Evolutionary conservation across 2,329 filamentous ascomycete species (phyloP), one percentile per base, ranked within the genome.

Genomic region (Thielaviopsis musarum): DNA sequence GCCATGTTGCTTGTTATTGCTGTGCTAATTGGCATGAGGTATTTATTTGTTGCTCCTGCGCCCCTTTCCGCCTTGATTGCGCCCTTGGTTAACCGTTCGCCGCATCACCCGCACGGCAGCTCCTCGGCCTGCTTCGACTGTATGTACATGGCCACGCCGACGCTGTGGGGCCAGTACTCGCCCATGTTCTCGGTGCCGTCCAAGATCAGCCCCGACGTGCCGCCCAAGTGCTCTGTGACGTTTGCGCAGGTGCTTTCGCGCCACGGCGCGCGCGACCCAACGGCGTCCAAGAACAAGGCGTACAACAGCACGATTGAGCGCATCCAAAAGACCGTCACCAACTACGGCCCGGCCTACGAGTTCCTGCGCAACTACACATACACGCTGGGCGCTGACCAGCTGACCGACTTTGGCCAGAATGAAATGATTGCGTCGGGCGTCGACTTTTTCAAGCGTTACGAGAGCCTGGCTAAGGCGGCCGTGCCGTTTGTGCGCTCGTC

Each of bases 241-340:
- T 91, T 95, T 70, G 91, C 79, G 1, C 86, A 91, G 66, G 74
- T 91, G 24, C 77, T 96, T 54, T 90, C 88, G 22, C 83, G 91
- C 2, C 91, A 96, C 68, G 91, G 90, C 54, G 87, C 88, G 45
- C 81, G 91, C 57, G 86, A 88, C 67, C 91, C 91, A 0, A 95
- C 90, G 0, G 66, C 72, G 12, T 73, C 74, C 64, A 94, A 91
- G 73, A 80, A 83, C 0, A 67, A 69, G 12, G 67, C 70, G 6
- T 95, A 95, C 71, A 77, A 75, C 48, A 70, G 73, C 5, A 76
- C 87, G 9, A 75, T 95, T 58, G 68, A 76, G 28, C 79, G 78
- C 54, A 85, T 96, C 62, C 82, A 91, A 62, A 69, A 68, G 52
- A 68, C 66, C 45, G 75, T 75, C 10, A 77, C 75, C 1, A 71